These are phyloP conservation scores for Cryptococcus hybrid DNA, from an alignment of 1,284 basidiomycete genomes.

Conservation along the genomic window DNA sequence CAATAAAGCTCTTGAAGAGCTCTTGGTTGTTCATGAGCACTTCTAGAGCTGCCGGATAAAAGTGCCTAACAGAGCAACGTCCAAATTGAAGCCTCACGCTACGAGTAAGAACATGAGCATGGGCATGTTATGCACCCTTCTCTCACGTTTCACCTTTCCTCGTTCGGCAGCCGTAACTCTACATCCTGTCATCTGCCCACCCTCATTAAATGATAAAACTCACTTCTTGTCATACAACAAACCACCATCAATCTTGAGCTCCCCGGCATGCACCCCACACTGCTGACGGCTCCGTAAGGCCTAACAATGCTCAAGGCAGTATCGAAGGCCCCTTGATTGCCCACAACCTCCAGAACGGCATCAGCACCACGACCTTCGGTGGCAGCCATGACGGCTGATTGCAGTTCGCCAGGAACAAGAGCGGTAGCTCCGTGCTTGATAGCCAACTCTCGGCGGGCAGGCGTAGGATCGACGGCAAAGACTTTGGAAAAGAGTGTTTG, in stretches of 20 bases:
- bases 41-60: conserved; percentile 71
- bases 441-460: conserved; percentile 25
- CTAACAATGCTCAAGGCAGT: conserved; percentile 75
- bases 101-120: background rate
- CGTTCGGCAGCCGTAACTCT: background rate
- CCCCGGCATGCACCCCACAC: conserved; percentile 61
- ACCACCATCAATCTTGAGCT: conserved; percentile 42
- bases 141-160: background rate
- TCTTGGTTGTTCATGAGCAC: conserved; percentile 54
- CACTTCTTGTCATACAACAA: conserved; percentile 75
- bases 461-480: conserved; percentile 36
- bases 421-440: conserved; percentile 48
- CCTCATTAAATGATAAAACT: conserved; percentile 4
- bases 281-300: conserved; percentile 74
- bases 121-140: background rate
- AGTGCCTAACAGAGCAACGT: conserved; percentile 76
- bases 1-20: conserved; percentile 43
- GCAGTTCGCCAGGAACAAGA: conserved; percentile 28
- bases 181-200: background rate
- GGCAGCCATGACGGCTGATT: conserved; percentile 23
- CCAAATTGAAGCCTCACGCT: conserved; percentile 54
- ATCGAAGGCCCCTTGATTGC: conserved; percentile 65
- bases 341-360: conserved; percentile 65
- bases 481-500: conserved; percentile 45
- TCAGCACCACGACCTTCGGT: conserved; percentile 52